A percentile compares a stretch with the other conserved stretches of the same genome.
phyloP scores from a whole-genome alignment of 1,284 basidiomycete genomes.

The Moesziomyces parantarcticus region DNA sequence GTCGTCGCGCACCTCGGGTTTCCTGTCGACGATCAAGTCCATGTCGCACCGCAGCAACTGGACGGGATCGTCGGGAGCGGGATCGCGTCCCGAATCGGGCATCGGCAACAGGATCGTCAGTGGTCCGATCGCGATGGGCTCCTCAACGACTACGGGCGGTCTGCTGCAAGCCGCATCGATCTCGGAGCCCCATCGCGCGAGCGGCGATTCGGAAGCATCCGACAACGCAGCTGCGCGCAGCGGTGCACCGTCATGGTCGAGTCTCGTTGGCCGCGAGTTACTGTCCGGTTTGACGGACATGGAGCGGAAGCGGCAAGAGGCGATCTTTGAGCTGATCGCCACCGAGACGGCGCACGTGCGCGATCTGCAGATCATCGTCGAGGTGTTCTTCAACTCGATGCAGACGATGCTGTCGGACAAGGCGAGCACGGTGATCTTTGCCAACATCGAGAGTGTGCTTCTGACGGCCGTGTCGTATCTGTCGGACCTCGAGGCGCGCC shows the following conservation, averaged over 20 bases:
- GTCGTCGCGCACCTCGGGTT: conserved; percentile 49
- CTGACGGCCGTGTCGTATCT: conserved; percentile 34
- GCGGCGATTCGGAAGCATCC: conserved; percentile 14
- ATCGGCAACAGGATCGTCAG: conserved; percentile 27
- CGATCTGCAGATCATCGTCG: conserved; percentile 79
- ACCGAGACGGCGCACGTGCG: conserved; percentile 97
- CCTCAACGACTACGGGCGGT: conserved; percentile 2
- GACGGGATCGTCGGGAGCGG: conserved; percentile 11
- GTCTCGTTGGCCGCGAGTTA: conserved; percentile 83
- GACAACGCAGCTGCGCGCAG: conserved; percentile 5
- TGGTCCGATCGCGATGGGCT: conserved; percentile 36
- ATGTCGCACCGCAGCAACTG: conserved; percentile 46
- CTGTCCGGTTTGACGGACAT: conserved; percentile 83
- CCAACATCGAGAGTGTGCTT: conserved; percentile 82
- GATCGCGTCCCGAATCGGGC: conserved; percentile 13
- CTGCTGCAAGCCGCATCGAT: conserved; percentile 16
- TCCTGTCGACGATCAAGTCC: conserved; percentile 57
- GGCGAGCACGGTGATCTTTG: conserved; percentile 85
- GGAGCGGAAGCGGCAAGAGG: conserved; percentile 97
- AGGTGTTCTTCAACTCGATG: conserved; percentile 83
- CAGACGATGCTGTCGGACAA: conserved; percentile 79
- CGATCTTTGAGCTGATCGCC: conserved; percentile 98
- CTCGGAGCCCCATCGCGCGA: conserved; percentile 13
- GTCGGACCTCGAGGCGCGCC: conserved; percentile 84
- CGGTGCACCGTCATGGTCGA: conserved; percentile 81